Base-by-base conservation (phyloP, 306 rosid species). In the Rubus parviflorus region DNA sequence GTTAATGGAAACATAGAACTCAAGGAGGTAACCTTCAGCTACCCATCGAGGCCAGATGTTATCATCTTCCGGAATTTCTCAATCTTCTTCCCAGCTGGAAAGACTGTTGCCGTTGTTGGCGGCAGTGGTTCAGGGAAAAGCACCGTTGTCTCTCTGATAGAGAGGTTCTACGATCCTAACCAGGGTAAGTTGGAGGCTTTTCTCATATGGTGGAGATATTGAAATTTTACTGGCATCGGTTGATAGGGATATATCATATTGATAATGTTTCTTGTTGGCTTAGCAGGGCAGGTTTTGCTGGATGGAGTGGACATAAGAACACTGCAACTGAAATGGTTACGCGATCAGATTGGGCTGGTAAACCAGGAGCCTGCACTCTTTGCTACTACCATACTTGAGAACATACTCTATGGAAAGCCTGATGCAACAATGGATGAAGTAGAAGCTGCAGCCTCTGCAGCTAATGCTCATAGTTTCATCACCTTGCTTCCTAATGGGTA, bases 51-150 rank as follows among this genome's bases (percentile, higher is more conserved):
- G 77, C 98, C 98, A 2, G 99, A 96, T 19, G 94, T 96, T 49
- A 80, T 92, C 4, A 91, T 96, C 63, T 96, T 96, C 19, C 82
- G 89, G 23, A 89, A 84, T 68, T 96, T 96, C 81, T 91, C 98
- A 1, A 91, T 96, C 72, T 92, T 92, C 81, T 96, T 96, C 74
- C 93, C 98, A 1, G 99, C 98, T 3, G 99, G 99, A 25, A 96
- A 92, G 82, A 96, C 98, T 0, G 88, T 93, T 20, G 99, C 99
- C 3, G 97, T 96, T 80, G 97, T 96, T 46, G 99, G 99, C 2
- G 98, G 99, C 37, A 96, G 99, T 68, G 99, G 99, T 48, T 96
- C 99, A 0, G 99, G 99, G 35, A 96, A 92, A 83, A 96, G 99
- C 81, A 96, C 99, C 0, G 97, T 96, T n/a, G 98, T 96, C 46